Evolutionary conservation across 1,284 basidiomycete genomes (phyloP), one percentile per base, ranked within the genome.

Genomic region (Neolentinus lepideus): DNA sequence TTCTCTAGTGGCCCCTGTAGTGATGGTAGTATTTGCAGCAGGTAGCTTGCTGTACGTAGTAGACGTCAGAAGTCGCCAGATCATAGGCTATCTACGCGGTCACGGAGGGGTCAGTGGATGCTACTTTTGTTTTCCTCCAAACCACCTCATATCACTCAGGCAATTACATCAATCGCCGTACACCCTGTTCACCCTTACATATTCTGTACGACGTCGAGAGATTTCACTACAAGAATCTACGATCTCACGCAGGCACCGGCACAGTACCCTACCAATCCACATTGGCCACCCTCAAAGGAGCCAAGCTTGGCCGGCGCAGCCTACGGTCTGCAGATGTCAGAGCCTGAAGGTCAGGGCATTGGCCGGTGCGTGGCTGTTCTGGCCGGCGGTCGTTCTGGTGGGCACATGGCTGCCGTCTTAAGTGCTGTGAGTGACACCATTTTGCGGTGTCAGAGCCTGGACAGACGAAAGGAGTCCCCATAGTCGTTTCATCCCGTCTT

Each of bases 171-270:
- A 10, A 77, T 90, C 14, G 75, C 72, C 1, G 78, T 84, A 4
- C 83, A 89, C 64, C 85, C 82, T 2, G 69, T 61, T 0, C 70
- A 68, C 35, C 79, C 83, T 2, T 71, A 85, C 59, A 62, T 85
- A 1, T 77, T 88, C 58, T 83, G 82, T 57, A 86, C 83, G 0
- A 87, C 85, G 11, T 87, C 87, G 0, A 72, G 80, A 45, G 87
- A 90, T 66, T 79, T 80, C 61, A 80, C 84, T 0, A 73, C 77
- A 14, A 74, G 88, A 29, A 74, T 90, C 48, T 88, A 88, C 58
- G 79, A 88, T 62, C 71, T 89, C 3, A 70, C 71, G 12, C 66
- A 72, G 31, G 51, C 57, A 16, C 73, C 73, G 2, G 63, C 66
- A 46, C 59, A 72, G 52, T 58, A 52, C 36, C 71, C 73, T 2